These are phyloP conservation scores for Penicillium paradoxum DNA, from an alignment of 495 filamentous ascomycete genomes.

Conservation along the genomic window DNA sequence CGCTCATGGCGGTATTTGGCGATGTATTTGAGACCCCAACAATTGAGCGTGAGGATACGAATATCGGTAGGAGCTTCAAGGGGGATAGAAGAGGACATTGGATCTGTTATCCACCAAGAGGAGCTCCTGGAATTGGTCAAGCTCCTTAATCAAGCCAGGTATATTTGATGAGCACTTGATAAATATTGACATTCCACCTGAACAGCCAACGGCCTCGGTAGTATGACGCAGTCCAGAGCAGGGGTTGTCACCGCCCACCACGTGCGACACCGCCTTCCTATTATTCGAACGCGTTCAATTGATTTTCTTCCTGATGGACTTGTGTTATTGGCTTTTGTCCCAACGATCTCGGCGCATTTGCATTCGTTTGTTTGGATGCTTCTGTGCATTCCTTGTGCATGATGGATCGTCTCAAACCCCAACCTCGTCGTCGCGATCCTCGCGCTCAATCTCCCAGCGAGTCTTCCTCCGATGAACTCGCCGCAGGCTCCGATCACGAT, in stretches of 20 bases:
- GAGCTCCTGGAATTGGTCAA: background rate
- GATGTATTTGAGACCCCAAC: constrained; percentile 92
- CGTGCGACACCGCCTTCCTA: background rate
- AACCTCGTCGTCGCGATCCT: constrained; percentile 50
- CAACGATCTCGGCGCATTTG: constrained; percentile 8
- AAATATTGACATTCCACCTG: background rate
- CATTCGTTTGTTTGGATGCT: constrained; percentile 4
- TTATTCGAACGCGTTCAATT: constrained; percentile 5
- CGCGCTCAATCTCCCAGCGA: constrained; percentile 34
- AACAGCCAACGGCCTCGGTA: background rate
- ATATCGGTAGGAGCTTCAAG: constrained; percentile 42
- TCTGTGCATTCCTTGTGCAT: background rate
- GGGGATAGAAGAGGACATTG: constrained; percentile 18
- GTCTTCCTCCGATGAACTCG: constrained; percentile 52
- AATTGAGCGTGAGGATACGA: constrained; percentile 81
- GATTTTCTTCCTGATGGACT: constrained; percentile 9
- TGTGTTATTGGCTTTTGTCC: background rate
- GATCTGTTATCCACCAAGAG: background rate
- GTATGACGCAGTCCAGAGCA: background rate
- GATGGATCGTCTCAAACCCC: constrained; percentile 38
- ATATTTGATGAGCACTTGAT: background rate
- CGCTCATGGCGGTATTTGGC: constrained; percentile 74
- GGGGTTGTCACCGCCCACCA: constrained; percentile 2
- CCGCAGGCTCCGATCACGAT: constrained; percentile 40
- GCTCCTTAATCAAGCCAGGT: background rate